Evolutionary conservation across 1,139 yeast species (phyloP).

Genomic region (Yamadazyma siamensis): DNA sequence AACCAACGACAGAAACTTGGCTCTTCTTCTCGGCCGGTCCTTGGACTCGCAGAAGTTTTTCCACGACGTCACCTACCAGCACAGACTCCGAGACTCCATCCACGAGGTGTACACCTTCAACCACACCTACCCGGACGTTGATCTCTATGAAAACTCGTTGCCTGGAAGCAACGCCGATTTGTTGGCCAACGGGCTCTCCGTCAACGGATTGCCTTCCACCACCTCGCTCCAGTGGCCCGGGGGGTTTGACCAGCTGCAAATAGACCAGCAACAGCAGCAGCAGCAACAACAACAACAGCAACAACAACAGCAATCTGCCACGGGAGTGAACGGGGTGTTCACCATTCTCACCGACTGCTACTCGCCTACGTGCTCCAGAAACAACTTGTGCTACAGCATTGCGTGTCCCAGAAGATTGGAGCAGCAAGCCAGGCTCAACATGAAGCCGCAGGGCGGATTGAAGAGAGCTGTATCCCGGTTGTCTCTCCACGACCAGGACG

Average conservation of each 20-base stretch:
- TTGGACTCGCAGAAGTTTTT: constrained; percentile 92
- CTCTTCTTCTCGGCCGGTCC: constrained; percentile 83
- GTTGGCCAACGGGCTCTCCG: constrained; percentile 11
- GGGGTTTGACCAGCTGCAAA: no score
- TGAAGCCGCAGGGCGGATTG: constrained; percentile 87
- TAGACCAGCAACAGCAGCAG: constrained; percentile 1
- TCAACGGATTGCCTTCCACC: constrained; percentile 11
- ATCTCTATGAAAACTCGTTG: constrained; percentile 25
- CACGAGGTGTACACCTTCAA: constrained; percentile 87
- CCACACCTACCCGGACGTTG: constrained; percentile 48
- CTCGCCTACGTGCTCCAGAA: constrained; percentile 93
- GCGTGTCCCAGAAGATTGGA: constrained; percentile 97
- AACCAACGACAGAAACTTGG: constrained; percentile 88
- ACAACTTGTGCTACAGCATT: constrained; percentile 84
- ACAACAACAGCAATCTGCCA: constrained; percentile 7
- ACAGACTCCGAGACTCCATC: constrained; percentile 80
- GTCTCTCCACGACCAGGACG: constrained; percentile 74
- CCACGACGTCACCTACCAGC: constrained; percentile 95
- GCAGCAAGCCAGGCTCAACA: constrained; percentile 88
- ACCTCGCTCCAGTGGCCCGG: constrained; percentile 9
- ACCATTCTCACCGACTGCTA: constrained; percentile 91
- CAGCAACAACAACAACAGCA: neutral
- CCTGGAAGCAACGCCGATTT: constrained; percentile 16
- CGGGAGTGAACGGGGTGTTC: constrained; percentile 82
- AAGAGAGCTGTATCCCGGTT: constrained; percentile 78